A percentile compares a stretch with the other conserved stretches of the same genome.
phyloP scores from a whole-genome alignment of 345 rosid genomes.

The Eucalyptus erythrocorys region DNA sequence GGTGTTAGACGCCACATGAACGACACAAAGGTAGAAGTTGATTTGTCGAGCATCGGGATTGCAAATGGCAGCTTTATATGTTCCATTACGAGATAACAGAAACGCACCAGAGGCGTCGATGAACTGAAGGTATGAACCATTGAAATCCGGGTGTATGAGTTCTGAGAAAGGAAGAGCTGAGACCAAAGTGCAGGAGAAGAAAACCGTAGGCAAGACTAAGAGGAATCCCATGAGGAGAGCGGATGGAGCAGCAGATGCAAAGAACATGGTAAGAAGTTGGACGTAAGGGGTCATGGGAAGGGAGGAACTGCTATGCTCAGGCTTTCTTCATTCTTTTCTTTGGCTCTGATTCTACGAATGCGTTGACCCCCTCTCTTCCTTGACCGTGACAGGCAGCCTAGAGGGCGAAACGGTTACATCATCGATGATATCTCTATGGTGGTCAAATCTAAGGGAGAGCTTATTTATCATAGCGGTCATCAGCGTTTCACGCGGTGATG shows the following conservation, averaged over 20 bases:
- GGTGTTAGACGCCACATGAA: conserved; percentile 42
- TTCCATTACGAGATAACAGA: conserved; percentile 38
- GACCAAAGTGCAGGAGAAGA: conserved; percentile 23
- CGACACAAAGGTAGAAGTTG: conserved; percentile 54
- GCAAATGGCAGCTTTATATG: conserved; percentile 57
- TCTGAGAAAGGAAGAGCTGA: conserved; percentile 26
- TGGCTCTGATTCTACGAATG: conserved; percentile 1
- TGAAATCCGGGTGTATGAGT: conserved; percentile 51
- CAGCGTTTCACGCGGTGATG: background rate
- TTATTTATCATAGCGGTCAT: background rate
- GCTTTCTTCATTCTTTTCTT: background rate
- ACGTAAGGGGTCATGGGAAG: background rate
- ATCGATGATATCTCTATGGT: background rate
- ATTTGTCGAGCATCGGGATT: conserved; percentile 25
- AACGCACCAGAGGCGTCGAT: conserved; percentile 46
- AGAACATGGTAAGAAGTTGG: background rate
- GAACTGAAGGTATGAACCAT: conserved; percentile 44
- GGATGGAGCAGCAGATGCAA: background rate
- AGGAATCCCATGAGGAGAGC: conserved; percentile 30
- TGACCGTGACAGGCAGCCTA: background rate
- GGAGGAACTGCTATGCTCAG: conserved; percentile 3
- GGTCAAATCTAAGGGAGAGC: background rate
- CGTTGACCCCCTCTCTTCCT: background rate
- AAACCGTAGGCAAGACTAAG: conserved; percentile 7
- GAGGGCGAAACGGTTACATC: background rate